Percentiles rank a stretch among this genome's conserved stretches.
These are phyloP conservation scores for Aspergillus alliaceus DNA, from an alignment of 2,329 filamentous ascomycete species.

Conservation along the genomic window DNA sequence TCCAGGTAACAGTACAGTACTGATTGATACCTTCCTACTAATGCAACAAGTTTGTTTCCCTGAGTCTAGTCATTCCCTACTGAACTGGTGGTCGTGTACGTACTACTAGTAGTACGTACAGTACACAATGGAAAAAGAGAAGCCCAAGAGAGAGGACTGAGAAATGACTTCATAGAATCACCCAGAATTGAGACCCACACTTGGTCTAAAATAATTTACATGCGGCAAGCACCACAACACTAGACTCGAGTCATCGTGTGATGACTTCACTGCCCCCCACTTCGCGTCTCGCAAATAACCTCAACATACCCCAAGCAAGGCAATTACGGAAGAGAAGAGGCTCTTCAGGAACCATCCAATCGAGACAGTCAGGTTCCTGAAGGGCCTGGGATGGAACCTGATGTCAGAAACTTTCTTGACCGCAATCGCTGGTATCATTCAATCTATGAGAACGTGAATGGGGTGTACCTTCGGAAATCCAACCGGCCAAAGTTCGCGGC, in stretches of 20 bases:
- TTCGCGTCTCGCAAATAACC: neutral
- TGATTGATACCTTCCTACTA: no score
- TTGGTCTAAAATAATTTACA: neutral
- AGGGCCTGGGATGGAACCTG: neutral
- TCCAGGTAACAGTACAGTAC: no score
- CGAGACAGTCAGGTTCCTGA: neutral
- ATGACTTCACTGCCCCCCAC: neutral
- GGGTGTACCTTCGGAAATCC: neutral
- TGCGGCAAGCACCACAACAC: neutral
- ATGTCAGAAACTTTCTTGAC: neutral
- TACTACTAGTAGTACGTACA: no score
- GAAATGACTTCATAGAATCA: conserved; percentile 1
- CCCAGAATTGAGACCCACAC: neutral
- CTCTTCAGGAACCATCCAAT: neutral
- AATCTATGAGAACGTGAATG: neutral
- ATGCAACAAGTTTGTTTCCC: no score
- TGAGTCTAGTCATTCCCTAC: no score
- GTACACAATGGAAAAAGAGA: no score
- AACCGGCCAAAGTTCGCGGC: neutral
- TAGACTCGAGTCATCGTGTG: neutral
- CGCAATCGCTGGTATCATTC: neutral
- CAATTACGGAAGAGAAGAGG: neutral
- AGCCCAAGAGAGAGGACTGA: no score
- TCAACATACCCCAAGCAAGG: neutral
- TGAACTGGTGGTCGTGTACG: neutral